These are phyloP conservation scores for Gossypium herbaceum DNA, from an alignment of 345 rosid species.

Conservation along the genomic window DNA sequence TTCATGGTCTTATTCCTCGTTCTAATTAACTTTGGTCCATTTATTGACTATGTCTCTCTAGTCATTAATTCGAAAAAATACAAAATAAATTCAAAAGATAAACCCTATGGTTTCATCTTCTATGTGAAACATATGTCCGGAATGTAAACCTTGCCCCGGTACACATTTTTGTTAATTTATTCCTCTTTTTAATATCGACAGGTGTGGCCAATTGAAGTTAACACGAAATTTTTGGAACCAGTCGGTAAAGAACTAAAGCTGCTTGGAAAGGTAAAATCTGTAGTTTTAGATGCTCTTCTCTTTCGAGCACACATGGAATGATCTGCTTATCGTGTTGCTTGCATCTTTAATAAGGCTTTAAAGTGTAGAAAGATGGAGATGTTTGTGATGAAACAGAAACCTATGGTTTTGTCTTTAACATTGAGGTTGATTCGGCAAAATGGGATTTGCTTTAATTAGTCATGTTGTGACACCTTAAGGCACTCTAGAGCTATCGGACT, in stretches of 20 bases:
- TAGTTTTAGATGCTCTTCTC: not conserved
- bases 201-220: slow-evolving; percentile 91
- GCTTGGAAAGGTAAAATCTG: slow-evolving; percentile 68
- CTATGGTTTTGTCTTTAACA: not conserved
- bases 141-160: not conserved
- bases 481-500: not conserved
- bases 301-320: not conserved
- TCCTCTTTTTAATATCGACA: slow-evolving; percentile 25
- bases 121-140: not conserved
- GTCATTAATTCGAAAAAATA: not conserved
- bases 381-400: not conserved
- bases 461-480: not conserved
- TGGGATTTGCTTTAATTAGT: not conserved
- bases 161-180: not conserved
- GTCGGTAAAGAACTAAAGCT: slow-evolving; percentile 67
- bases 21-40: not conserved
- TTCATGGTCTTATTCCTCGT: not conserved
- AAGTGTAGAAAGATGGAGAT: not conserved
- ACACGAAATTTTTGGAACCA: slow-evolving; percentile 75
- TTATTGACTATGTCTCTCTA: not conserved
- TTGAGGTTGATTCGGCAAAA: not conserved
- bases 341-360: not conserved
- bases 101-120: not conserved
- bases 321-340: not conserved
- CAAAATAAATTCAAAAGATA: not conserved